Base-by-base conservation (phyloP, 129 eudicot species). In the Artemisia tridentata region DNA sequence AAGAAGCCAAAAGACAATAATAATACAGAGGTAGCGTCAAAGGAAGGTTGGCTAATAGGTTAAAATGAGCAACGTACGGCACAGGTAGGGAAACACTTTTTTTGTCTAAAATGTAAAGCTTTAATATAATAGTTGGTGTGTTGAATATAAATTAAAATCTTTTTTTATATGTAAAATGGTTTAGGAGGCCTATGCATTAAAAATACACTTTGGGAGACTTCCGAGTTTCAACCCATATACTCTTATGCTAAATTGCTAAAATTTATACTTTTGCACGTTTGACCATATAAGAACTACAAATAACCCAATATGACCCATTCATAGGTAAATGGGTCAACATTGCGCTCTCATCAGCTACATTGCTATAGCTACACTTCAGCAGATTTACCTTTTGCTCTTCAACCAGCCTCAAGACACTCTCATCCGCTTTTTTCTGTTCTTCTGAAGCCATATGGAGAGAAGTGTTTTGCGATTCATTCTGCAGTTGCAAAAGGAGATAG, bases 371-470 rank as follows among this genome's bases (percentile, higher is more conserved):
- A 34, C 9, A 34, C 43, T 38, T 50, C 21, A 62, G 67, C 71
- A 63, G 60, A 73, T 67, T 53, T 48, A 86, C 99, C 92, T 95
- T 86, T 57, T 90, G 97, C 69, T 90, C 90, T 85, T 90, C 97
- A 54, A 95, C 88, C 57, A 95, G 85, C 81, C 97, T 73, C 18
- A 84, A 38, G 48, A 95, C 93, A 84, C 93, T 88, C 75, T 84
- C 96, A 63, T 90, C 99, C n/a, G 99, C 93, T 84, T 81, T 95
- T 62, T 71, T 82, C 83, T 90, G 97, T 80, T 95, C 97, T 79
- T 76, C 63, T 0, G 97, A 82, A n/a, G 99, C 99, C 97, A 84
- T 76, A 67, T 84, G 82, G 50, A 95, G 91, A 23, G 96, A 88
- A 77, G 52, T 82, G 83, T 88, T 88, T 71, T 91, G 85, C 72